These are phyloP conservation scores for Solanum chilense DNA, from an alignment of 257 asterid species.

Conservation along the genomic window DNA sequence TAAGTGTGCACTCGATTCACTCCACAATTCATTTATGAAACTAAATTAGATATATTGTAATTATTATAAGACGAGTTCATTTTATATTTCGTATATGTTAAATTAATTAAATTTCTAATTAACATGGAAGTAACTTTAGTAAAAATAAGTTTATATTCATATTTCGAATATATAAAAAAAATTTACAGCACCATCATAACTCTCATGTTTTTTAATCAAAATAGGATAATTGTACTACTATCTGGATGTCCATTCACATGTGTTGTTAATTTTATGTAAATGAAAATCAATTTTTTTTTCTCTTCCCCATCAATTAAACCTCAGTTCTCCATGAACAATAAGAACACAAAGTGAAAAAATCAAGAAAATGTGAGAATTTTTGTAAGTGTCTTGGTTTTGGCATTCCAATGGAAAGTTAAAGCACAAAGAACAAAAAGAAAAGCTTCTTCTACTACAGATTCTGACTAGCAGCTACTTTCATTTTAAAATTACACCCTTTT, in stretches of 20 bases:
- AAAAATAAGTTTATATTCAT: not conserved
- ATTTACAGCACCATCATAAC: not conserved
- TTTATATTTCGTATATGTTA: not conserved
- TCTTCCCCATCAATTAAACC: not conserved
- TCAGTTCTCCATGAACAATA: not conserved
- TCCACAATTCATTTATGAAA: fast-evolving
- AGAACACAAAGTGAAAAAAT: not conserved
- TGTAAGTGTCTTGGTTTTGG: conserved; percentile 4
- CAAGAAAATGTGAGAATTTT: not conserved
- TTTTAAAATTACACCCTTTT: conserved; percentile 16
- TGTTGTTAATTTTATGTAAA: not conserved
- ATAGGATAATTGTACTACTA: not conserved
- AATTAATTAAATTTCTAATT: too few species aligned
- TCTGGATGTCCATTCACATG: not conserved
- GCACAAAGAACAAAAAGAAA: conserved; percentile 42
- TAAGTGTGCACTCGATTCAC: fast-evolving
- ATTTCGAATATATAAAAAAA: fast-evolving
- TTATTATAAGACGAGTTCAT: not conserved
- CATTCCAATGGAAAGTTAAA: conserved; percentile 29
- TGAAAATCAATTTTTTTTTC: not conserved
- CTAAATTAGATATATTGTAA: not conserved
- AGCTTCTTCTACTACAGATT: conserved; percentile 13
- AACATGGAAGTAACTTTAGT: too few species aligned
- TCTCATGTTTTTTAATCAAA: not conserved
- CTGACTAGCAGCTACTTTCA: conserved; percentile 13